Percentiles rank a stretch among this genome's conserved stretches.
phyloP scores from a whole-genome alignment of 306 rosid genomes.

The Fagus crenata region DNA sequence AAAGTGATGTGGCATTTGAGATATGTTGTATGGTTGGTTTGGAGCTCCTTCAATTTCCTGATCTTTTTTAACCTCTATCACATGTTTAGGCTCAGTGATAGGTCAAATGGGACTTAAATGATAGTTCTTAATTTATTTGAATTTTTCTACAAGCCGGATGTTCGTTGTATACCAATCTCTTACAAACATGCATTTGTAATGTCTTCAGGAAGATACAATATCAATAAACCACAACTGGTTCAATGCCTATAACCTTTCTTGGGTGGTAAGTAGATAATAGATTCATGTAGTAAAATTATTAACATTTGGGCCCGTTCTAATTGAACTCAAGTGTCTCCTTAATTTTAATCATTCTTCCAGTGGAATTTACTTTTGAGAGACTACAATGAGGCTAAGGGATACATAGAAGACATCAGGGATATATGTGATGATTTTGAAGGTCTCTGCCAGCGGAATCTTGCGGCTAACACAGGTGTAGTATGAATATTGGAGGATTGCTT shows the following conservation, averaged over 20 bases:
- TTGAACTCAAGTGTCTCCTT: conserved; percentile 23
- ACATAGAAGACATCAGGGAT: conserved; percentile 91
- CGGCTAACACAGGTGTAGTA: conserved; percentile 70
- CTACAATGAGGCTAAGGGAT: conserved; percentile 85
- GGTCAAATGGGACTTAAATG: no score
- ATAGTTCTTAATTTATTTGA: background rate
- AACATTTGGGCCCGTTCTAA: conserved; percentile 1
- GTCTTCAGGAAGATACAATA: conserved; percentile 87
- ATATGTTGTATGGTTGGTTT: background rate
- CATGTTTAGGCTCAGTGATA: no score
- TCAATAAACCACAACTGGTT: conserved; percentile 98
- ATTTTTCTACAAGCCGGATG: background rate
- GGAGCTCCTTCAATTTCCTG: background rate
- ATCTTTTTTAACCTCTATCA: background rate
- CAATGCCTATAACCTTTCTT: conserved; percentile 72
- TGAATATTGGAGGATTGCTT: background rate
- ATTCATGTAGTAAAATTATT: background rate
- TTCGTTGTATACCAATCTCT: background rate
- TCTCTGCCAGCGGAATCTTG: conserved; percentile 96
- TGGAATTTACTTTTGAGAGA: conserved; percentile 81
- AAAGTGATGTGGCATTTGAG: background rate
- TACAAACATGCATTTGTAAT: conserved; percentile 15
- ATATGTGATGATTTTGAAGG: conserved; percentile 86
- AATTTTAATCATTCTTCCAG: conserved; percentile 44
- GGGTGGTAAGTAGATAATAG: conserved; percentile 64